Evolutionary conservation across 768 basidiomycete species (phyloP).

Genomic region (Tylopilus intermedius): DNA sequence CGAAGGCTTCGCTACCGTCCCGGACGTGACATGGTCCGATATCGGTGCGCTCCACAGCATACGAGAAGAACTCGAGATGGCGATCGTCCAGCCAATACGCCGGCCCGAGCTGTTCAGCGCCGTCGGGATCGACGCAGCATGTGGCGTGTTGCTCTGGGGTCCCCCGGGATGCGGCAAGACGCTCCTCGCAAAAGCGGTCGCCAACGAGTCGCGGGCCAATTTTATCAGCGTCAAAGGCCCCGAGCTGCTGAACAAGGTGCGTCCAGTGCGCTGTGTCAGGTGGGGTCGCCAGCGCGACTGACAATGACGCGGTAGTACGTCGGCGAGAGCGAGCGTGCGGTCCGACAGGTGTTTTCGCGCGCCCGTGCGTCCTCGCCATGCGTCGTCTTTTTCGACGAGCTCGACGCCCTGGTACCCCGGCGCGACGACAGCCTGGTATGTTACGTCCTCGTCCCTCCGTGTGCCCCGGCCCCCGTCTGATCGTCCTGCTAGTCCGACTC

Average conservation of each 20-base stretch:
- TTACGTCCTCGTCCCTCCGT: too few relatives aligned
- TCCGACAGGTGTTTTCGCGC: conserved; percentile 89
- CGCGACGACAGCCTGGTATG: conserved; percentile 81
- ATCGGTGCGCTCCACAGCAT: conserved; percentile 86
- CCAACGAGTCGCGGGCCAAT: conserved; percentile 91
- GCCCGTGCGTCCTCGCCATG: conserved; percentile 93
- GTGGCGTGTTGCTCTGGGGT: conserved; percentile 97
- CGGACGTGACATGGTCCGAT: conserved; percentile 92
- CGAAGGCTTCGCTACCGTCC: conserved; percentile 96
- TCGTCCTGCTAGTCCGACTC: conserved; percentile 62
- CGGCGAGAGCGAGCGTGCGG: conserved; percentile 93
- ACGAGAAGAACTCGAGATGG: conserved; percentile 93
- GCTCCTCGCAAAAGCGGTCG: conserved; percentile 94
- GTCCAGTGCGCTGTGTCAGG: conserved; percentile 10
- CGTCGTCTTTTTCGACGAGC: conserved; percentile 92
- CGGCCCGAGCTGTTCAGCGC: conserved; percentile 83
- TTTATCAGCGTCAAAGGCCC: conserved; percentile 99
- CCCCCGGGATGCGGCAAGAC: conserved; percentile 99
- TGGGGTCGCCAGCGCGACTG: neutral
- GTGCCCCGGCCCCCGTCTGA: too few relatives aligned
- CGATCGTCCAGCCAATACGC: conserved; percentile 91
- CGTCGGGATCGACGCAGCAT: conserved; percentile 87
- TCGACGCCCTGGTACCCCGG: conserved; percentile 87
- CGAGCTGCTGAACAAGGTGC: conserved; percentile 91
- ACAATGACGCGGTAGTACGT: conserved; percentile 64